Evolutionary conservation across 352 stramenopile genomes (phyloP).

Genomic region (Phytophthora constricta): DNA sequence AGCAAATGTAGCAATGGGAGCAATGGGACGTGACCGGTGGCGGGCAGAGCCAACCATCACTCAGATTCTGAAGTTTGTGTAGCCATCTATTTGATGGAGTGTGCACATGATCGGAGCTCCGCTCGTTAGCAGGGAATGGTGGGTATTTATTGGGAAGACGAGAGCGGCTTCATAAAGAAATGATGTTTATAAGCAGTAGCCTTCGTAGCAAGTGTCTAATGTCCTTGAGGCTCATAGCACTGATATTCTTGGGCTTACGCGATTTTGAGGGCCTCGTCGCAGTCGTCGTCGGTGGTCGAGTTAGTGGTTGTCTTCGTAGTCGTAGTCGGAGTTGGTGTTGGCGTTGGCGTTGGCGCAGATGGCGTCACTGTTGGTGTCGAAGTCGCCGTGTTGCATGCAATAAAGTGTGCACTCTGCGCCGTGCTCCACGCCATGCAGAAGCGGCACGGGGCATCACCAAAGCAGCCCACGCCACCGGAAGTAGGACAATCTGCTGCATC

Average conservation of each 20-base stretch:
- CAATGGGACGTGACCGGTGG: not conserved
- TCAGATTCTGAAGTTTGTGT: too few species aligned
- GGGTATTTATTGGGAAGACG: too few species aligned
- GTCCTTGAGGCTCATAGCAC: too few species aligned
- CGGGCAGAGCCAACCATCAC: not conserved
- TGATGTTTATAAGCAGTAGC: too few species aligned
- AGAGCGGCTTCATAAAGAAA: too few species aligned
- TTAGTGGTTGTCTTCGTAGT: not conserved
- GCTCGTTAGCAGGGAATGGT: too few species aligned
- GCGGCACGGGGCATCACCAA: conserved; percentile 24
- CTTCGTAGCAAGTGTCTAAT: not conserved
- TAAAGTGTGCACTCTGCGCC: conserved; percentile 32
- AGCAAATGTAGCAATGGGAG: conserved; percentile 6
- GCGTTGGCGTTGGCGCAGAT: conserved; percentile 10
- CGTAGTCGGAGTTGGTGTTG: not conserved
- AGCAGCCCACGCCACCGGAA: conserved; percentile 43
- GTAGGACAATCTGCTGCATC: conserved; percentile 27
- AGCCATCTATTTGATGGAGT: too few species aligned
- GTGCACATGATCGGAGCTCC: not conserved
- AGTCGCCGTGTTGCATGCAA: conserved; percentile 18
- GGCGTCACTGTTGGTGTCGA: conserved; percentile 5
- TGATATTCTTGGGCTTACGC: conserved; percentile 16
- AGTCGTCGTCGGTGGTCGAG: conserved; percentile 19
- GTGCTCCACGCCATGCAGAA: conserved; percentile 38
- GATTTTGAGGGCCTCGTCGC: conserved; percentile 10